Conservation (phyloP, 371 early-diverging fungal species). For the Phascolomyces articulosus region DNA sequence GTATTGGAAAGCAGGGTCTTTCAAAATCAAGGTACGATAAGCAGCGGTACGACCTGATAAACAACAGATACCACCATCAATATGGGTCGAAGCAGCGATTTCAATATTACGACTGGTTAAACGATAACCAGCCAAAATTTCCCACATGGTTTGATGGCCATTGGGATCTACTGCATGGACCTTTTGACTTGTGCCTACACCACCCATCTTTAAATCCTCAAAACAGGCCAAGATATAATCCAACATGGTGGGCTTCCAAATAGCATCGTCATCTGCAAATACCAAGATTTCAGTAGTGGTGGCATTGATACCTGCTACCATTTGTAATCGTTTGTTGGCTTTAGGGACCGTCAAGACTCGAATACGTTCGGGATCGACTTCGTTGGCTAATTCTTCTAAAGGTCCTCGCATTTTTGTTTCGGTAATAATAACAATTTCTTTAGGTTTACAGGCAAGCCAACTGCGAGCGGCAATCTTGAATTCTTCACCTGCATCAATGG, state of each 20-base stretch:
- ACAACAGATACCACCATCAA: constrained; percentile 76
- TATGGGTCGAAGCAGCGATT: constrained; percentile 71
- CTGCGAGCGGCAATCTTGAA: constrained; percentile 73
- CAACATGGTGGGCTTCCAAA: constrained; percentile 66
- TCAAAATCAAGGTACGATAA: constrained; percentile 71
- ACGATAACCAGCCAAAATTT: constrained; percentile 71
- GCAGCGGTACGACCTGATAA: constrained; percentile 75
- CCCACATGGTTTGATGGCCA: constrained; percentile 68
- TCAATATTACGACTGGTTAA: constrained; percentile 73
- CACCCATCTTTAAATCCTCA: constrained; percentile 74
- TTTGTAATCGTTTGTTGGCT: constrained; percentile 71
- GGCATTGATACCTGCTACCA: constrained; percentile 71
- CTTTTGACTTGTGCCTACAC: constrained; percentile 71
- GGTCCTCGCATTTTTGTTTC: constrained; percentile 56
- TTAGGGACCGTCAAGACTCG: constrained; percentile 57
- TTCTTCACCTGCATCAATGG: constrained; percentile 75
- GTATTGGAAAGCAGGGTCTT: constrained; percentile 73
- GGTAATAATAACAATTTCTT: constrained; percentile 64
- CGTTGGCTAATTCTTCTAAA: constrained; percentile 54
- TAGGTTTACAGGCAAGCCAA: constrained; percentile 67
- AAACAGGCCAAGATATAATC: constrained; percentile 71
- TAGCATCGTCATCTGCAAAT: constrained; percentile 77
- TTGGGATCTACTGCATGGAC: constrained; percentile 61
- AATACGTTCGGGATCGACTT: constrained; percentile 50
- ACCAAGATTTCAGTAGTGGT: constrained; percentile 67